phyloP scores from a whole-genome alignment of 805 yeast species.

The Kodamaea sagamina region DNA sequence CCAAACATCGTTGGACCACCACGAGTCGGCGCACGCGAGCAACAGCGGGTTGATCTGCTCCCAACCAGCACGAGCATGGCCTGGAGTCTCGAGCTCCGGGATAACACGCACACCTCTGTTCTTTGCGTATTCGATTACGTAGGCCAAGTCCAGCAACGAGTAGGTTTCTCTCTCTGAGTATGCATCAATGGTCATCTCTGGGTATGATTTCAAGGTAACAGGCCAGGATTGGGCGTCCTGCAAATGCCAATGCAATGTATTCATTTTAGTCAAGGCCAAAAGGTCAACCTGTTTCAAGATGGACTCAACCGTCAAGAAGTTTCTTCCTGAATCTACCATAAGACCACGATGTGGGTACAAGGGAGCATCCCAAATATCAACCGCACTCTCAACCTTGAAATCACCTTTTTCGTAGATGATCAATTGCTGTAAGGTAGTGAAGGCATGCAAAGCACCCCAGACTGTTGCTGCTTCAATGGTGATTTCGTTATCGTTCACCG shows the following conservation, averaged over 20 bases:
- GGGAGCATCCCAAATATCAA: constrained; percentile 37
- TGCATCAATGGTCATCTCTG: constrained; percentile 42
- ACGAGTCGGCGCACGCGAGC: constrained; percentile 32
- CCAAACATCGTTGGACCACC: constrained; percentile 29
- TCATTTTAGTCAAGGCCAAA: constrained; percentile 40
- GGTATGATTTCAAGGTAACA: constrained; percentile 29
- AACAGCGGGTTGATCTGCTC: constrained; percentile 30
- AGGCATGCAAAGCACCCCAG: constrained; percentile 46
- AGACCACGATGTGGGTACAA: constrained; percentile 40
- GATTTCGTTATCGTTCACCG: constrained; percentile 19
- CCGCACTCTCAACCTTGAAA: constrained; percentile 34
- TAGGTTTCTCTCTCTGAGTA: constrained; percentile 34
- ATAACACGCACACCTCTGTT: constrained; percentile 41
- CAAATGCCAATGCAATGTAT: constrained; percentile 44
- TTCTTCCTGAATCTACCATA: constrained; percentile 41
- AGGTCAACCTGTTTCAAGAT: constrained; percentile 39
- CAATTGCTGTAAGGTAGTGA: constrained; percentile 42
- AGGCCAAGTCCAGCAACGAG: constrained; percentile 26
- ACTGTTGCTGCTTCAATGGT: constrained; percentile 31
- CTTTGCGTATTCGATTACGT: constrained; percentile 33
- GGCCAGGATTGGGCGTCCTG: constrained; percentile 47
- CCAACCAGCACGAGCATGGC: constrained; percentile 45
- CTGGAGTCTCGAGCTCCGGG: constrained; percentile 46
- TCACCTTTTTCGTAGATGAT: constrained; percentile 28
- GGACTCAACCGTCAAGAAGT: constrained; percentile 28